A percentile compares a stretch with the other conserved stretches of the same genome.
phyloP scores from a whole-genome alignment of 306 rosid genomes.

The Prunus fruticosa region DNA sequence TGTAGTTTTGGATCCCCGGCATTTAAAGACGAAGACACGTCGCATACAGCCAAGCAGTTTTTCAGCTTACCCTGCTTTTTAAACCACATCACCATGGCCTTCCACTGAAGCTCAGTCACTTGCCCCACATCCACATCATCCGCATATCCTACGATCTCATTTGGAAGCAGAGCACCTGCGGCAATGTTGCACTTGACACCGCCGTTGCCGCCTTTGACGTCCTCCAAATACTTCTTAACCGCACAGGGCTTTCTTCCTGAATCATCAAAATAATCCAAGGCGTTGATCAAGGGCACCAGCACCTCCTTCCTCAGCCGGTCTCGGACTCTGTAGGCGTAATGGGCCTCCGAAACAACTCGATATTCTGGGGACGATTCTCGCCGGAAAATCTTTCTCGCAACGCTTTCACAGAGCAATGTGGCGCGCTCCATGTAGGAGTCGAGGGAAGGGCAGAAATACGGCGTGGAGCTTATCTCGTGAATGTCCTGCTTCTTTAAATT shows the following conservation, averaged over 20 bases:
- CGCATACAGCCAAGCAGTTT: slow-evolving; percentile 48
- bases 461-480: neutral
- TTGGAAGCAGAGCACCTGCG: slow-evolving; percentile 60
- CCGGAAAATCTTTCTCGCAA: neutral
- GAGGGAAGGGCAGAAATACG: neutral
- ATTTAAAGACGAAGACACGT: slow-evolving; percentile 12
- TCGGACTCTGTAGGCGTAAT: neutral
- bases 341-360: neutral
- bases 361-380: neutral
- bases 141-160: slow-evolving; percentile 33
- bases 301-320: neutral
- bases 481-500: neutral
- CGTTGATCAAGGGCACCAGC: neutral
- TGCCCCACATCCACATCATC: slow-evolving; percentile 20
- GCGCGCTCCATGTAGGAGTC: neutral
- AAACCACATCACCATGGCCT: slow-evolving; percentile 46
- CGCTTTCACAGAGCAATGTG: neutral
- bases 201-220: slow-evolving; percentile 28
- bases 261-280: neutral
- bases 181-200: slow-evolving; percentile 30
- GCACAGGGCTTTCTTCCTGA: neutral
- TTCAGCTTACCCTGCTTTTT: slow-evolving; percentile 37
- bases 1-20: slow-evolving; percentile 29
- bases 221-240: slow-evolving; percentile 32
- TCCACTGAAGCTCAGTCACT: slow-evolving; percentile 65